A percentile compares a stretch with the other conserved stretches of the same genome.
These are phyloP conservation scores for Colletotrichum sp. DNA, from an alignment of 2,329 filamentous ascomycete species.

Conservation along the genomic window DNA sequence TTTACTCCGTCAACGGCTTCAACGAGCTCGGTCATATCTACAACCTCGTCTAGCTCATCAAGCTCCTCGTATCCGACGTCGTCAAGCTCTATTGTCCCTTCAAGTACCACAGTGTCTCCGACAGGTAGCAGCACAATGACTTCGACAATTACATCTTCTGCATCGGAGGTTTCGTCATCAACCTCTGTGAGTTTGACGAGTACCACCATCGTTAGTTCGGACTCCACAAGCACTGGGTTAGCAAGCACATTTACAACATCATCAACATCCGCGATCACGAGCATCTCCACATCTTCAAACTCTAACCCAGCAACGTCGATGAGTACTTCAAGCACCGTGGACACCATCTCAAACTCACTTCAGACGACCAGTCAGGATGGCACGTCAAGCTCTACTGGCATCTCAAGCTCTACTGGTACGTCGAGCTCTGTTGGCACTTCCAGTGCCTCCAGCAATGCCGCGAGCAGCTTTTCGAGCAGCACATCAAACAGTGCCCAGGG, in stretches of 20 bases:
- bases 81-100: not conserved
- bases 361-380: not conserved
- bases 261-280: not conserved
- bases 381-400: not conserved
- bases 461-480: not conserved
- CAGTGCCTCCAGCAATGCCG: not conserved
- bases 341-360: not conserved
- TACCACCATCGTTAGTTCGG: not conserved
- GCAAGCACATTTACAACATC: not conserved
- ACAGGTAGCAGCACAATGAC: not conserved
- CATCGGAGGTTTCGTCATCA: not conserved
- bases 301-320: not conserved
- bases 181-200: not conserved
- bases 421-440: not conserved
- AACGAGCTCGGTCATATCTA: not conserved
- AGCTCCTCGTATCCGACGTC: not conserved
- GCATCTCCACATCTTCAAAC: not conserved
- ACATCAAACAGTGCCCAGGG: not conserved
- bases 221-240: not conserved
- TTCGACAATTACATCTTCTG: not conserved
- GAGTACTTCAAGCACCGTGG: not conserved
- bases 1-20: not conserved
- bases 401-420: not conserved
- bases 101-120: not conserved
- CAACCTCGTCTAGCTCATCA: not conserved